phyloP scores from a whole-genome alignment of 208 protist genomes.

The Crithidia mellificae region DNA sequence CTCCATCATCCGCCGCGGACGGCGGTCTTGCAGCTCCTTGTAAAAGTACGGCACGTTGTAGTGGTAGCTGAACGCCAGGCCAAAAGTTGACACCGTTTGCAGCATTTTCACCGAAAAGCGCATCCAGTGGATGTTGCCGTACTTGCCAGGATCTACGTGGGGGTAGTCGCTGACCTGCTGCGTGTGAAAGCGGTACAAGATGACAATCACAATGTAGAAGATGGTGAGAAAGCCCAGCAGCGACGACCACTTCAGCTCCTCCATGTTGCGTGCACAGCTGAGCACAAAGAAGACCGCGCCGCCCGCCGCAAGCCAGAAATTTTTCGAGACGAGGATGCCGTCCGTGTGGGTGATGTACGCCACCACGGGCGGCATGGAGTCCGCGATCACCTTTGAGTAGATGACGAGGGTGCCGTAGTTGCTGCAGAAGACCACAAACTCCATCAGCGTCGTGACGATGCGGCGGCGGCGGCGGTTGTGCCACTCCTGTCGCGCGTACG shows the following conservation, averaged over 20 bases:
- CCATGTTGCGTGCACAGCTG: constrained; percentile 74
- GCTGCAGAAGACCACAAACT: constrained; percentile 63
- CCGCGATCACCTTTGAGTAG: constrained; percentile 69
- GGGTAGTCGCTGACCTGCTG: constrained; percentile 37
- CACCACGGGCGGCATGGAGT: constrained; percentile 70
- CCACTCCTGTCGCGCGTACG: constrained; percentile 41
- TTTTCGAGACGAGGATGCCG: constrained; percentile 37
- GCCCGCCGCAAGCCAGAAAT: constrained; percentile 57
- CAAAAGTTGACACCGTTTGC: constrained; percentile 57
- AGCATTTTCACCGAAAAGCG: constrained; percentile 38
- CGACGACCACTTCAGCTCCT: constrained; percentile 86
- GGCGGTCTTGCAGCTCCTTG: constrained; percentile 63
- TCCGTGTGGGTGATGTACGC: constrained; percentile 28
- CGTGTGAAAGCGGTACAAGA: constrained; percentile 63
- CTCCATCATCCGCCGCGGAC: constrained; percentile 58
- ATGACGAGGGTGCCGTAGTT: constrained; percentile 77
- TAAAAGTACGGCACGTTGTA: constrained; percentile 85
- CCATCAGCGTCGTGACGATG: constrained; percentile 52
- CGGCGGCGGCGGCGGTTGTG: constrained; percentile 46
- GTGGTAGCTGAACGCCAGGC: constrained; percentile 72
- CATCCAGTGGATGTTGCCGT: constrained; percentile 49
- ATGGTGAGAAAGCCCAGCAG: constrained; percentile 82
- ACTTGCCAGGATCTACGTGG: constrained; percentile 37
- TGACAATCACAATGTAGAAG: constrained; percentile 75
- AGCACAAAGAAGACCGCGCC: constrained; percentile 75